These are phyloP conservation scores for Talaromyces stipitatus DNA, from an alignment of 495 filamentous ascomycete species.

Conservation along the genomic window DNA sequence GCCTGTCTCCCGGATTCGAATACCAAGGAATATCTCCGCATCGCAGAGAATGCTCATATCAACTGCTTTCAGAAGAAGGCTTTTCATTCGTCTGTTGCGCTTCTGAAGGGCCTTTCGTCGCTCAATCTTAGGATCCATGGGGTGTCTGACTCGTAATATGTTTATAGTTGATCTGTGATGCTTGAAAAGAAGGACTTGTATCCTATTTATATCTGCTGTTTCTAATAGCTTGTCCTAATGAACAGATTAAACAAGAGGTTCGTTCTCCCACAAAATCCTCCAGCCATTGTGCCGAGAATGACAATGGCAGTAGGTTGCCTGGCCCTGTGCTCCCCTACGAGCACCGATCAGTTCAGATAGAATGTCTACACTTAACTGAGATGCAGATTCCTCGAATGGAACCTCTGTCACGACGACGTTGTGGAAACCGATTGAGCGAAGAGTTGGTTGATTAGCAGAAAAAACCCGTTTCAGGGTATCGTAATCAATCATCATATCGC, in stretches of 20 bases:
- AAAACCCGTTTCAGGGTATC: not conserved
- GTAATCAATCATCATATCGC: too few species aligned
- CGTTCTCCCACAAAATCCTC: not conserved
- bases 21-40: constrained; percentile 13
- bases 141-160: too few species aligned
- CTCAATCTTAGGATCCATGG: not conserved
- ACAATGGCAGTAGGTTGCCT: not conserved
- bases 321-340: not conserved
- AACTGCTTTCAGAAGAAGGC: constrained; percentile 3
- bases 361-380: not conserved
- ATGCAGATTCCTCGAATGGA: not conserved
- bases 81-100: constrained; percentile 1
- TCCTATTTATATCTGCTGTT: too few species aligned
- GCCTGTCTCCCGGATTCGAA: constrained; percentile 15
- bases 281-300: not conserved
- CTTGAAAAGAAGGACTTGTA: too few species aligned
- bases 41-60: constrained; percentile 8
- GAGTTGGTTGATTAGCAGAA: not conserved
- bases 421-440: not conserved
- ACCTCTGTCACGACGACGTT: not conserved
- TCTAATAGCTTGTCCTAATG: too few species aligned
- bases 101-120: not conserved
- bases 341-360: not conserved
- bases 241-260: not conserved
- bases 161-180: too few species aligned